Evolutionary conservation across 2,329 filamentous ascomycete species (phyloP), one percentile per base, ranked within the genome.

Genomic region (Fusarium virguliforme): DNA sequence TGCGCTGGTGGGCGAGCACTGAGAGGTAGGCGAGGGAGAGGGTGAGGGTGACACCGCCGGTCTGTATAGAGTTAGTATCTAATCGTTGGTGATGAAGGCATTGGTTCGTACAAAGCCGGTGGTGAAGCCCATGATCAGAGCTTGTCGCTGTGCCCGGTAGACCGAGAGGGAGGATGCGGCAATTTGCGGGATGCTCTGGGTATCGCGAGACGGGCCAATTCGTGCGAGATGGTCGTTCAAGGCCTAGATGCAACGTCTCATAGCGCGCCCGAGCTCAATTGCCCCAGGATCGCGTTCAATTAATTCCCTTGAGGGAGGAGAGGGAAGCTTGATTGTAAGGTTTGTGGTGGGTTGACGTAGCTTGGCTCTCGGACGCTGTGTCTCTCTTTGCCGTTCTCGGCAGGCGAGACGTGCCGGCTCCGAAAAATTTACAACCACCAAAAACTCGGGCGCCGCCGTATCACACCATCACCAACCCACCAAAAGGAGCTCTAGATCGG

Each of bases 41-140:
- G 54, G 92, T 94, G 67, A 95, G 85, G 71, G 92, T 92, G 62
- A 94, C 88, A 73, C 93, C 92, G 77, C 92, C 91, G 71, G 92
- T 89, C 92, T 72, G 35, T 8, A 34, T 34, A 40, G 51, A 54
- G 40, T 69, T 61, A 68, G 73, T 32, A 55, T 18, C 18, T 15
- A 34, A 32, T 26, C 30, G 9, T n/a, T 35, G 30, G 18, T n/a
- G 24, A 12, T 9, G 15, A 26, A 12, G 5, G 22, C 26, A 26
- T 54, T 35, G 51, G n/a, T 24, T 46, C 50, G 71, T 86, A 94
- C 92, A 80, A 94, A 92, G 74, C 92, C 92, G 43, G 89, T 86
- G 72, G 88, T 87, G 85, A 94, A 93, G 78, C 92, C 91, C 92
- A 94, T 94, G 73, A 64, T 82, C 54, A 68, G 70, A 75, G 75